Conservation (phyloP, 1,284 basidiomycete genomes). For the Coriolopsis trogii region DNA sequence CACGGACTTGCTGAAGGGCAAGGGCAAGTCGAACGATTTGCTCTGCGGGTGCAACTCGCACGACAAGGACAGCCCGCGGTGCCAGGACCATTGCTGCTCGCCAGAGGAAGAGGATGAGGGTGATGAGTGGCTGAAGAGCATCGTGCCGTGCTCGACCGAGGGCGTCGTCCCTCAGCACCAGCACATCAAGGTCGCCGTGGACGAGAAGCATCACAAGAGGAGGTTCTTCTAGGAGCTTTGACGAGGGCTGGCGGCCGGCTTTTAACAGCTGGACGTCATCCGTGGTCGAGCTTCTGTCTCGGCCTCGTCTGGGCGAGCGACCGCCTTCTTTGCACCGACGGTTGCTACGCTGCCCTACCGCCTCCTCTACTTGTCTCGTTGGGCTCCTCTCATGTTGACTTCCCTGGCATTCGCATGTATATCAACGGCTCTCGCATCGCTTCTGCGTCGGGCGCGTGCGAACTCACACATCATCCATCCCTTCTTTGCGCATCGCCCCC, state of each 20-base stretch:
- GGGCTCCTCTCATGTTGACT: not conserved
- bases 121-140: constrained; percentile 78
- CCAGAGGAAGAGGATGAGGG: constrained; percentile 73
- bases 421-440: not conserved
- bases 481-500: not conserved
- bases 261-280: not conserved
- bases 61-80: constrained; percentile 44
- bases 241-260: not conserved
- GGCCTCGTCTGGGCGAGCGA: constrained; percentile 5
- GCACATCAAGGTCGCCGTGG: constrained; percentile 71
- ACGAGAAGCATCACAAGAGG: constrained; percentile 73
- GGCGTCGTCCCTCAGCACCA: constrained; percentile 53
- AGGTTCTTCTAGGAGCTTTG: constrained; percentile 59
- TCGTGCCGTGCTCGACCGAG: constrained; percentile 68
- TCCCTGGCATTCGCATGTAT: not conserved
- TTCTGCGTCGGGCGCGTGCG: too few species aligned
- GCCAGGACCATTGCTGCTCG: constrained; percentile 65
- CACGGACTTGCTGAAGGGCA: constrained; percentile 88
- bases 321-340: not conserved
- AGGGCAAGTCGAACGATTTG: constrained; percentile 72
- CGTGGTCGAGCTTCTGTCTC: constrained; percentile 8
- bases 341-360: constrained; percentile 6
- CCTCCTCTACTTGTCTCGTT: not conserved
- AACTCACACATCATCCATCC: not conserved
- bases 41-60: constrained; percentile 74